Evolutionary conservation across 2,329 filamentous ascomycete species (phyloP).

Genomic region (Biscogniauxia marginata): DNA sequence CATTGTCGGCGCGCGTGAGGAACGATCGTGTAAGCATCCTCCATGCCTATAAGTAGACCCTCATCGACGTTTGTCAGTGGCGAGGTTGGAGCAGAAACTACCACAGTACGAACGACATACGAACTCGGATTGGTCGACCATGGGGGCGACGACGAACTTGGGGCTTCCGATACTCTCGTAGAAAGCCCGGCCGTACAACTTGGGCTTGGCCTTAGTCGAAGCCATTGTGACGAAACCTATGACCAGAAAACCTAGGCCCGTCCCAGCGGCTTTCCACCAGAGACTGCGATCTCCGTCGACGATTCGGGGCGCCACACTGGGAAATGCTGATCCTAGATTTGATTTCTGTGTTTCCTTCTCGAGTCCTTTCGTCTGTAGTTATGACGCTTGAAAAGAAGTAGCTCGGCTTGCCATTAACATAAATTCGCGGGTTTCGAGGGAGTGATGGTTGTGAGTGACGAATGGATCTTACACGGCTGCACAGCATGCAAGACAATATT

Average conservation of each 20-base stretch:
- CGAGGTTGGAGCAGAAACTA: background rate
- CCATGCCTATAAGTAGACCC: constrained; percentile 68
- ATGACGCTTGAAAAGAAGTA: no score
- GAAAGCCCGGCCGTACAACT: constrained; percentile 82
- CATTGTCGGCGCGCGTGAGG: constrained; percentile 64
- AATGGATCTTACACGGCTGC: background rate
- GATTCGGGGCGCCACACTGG: constrained; percentile 9
- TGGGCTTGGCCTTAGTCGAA: constrained; percentile 40
- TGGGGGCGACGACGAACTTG: constrained; percentile 87
- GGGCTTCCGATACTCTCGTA: constrained; percentile 94
- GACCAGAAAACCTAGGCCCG: constrained; percentile 16
- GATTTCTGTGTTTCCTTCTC: background rate
- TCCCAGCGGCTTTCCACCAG: constrained; percentile 17
- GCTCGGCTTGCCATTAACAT: no score
- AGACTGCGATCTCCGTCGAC: constrained; percentile 2
- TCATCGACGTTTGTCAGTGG: constrained; percentile 8
- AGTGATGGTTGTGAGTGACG: background rate
- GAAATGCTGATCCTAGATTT: background rate
- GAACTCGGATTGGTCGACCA: constrained; percentile 99
- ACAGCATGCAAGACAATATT: constrained; percentile 2
- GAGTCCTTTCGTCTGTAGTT: no score
- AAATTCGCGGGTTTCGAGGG: no score
- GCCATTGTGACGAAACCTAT: constrained; percentile 20
- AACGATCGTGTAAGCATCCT: constrained; percentile 94
- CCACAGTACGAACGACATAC: constrained; percentile 51